phyloP scores from a whole-genome alignment of 306 rosid genomes.

The Morella rubra region DNA sequence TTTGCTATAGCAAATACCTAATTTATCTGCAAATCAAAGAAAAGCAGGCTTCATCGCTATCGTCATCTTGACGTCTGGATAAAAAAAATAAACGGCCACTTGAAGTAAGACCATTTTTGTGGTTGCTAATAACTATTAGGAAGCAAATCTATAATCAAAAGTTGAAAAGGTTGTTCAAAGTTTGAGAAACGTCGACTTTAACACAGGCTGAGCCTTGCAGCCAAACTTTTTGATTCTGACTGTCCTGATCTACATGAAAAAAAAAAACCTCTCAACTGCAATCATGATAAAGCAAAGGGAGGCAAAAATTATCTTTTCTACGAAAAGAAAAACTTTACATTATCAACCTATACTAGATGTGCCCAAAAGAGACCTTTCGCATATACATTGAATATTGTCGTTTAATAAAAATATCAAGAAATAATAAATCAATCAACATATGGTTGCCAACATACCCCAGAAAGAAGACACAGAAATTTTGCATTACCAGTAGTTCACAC shows the following conservation, averaged over 20 bases:
- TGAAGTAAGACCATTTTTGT: background rate
- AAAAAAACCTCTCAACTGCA: background rate
- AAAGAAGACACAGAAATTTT: background rate
- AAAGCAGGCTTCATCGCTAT: background rate
- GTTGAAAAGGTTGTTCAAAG: no score
- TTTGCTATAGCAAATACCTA: conserved; percentile 12
- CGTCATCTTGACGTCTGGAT: background rate
- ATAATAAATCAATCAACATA: background rate
- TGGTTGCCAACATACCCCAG: background rate
- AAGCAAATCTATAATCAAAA: background rate
- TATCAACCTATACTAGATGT: background rate
- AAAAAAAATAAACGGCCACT: background rate
- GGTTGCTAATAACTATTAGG: conserved; percentile 8
- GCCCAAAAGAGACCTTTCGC: no score
- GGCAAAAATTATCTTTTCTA: background rate
- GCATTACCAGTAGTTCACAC: background rate
- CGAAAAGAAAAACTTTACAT: background rate
- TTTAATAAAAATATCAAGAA: background rate
- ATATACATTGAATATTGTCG: background rate
- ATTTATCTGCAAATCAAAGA: conserved; percentile 15
- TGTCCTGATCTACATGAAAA: background rate
- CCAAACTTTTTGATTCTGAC: no score
- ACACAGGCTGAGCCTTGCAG: no score
- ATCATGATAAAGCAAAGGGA: no score
- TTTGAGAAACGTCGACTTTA: no score